These are phyloP conservation scores for Coprinopsis cinerea DNA, from an alignment of 768 basidiomycete species.

Conservation along the genomic window DNA sequence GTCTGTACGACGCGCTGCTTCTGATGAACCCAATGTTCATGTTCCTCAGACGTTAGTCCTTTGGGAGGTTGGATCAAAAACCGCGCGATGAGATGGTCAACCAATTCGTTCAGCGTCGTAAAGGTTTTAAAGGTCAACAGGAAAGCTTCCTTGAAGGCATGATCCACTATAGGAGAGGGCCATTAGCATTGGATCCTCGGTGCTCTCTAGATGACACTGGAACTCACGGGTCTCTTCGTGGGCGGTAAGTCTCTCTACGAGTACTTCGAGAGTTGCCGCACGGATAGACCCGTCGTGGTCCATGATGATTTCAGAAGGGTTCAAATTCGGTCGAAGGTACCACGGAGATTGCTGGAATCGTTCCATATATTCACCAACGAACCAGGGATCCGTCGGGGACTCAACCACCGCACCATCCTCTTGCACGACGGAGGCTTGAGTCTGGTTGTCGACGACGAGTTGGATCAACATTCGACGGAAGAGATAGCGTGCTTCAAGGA, in stretches of 20 bases:
- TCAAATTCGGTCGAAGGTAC: slow-evolving; percentile 80
- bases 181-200: neutral
- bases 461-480: no score
- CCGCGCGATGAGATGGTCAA: slow-evolving; percentile 77
- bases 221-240: slow-evolving; percentile 77
- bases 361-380: no score
- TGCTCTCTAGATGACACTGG: neutral
- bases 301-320: slow-evolving; percentile 71
- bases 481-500: no score
- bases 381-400: no score
- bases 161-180: slow-evolving; percentile 47
- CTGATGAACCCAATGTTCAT: slow-evolving; percentile 69
- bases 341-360: slow-evolving; percentile 39
- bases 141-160: slow-evolving; percentile 80
- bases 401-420: no score
- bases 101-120: slow-evolving; percentile 72
- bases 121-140: slow-evolving; percentile 95
- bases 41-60: slow-evolving; percentile 51
- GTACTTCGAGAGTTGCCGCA: slow-evolving; percentile 77
- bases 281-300: slow-evolving; percentile 78
- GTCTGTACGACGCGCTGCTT: slow-evolving; percentile 84
- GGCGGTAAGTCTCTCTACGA: slow-evolving; percentile 87
- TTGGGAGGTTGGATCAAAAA: slow-evolving; percentile 73
- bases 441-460: no score
- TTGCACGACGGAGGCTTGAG: no score